Base-by-base conservation (phyloP, 257 asterid genomes). In the Henckelia pumila region DNA sequence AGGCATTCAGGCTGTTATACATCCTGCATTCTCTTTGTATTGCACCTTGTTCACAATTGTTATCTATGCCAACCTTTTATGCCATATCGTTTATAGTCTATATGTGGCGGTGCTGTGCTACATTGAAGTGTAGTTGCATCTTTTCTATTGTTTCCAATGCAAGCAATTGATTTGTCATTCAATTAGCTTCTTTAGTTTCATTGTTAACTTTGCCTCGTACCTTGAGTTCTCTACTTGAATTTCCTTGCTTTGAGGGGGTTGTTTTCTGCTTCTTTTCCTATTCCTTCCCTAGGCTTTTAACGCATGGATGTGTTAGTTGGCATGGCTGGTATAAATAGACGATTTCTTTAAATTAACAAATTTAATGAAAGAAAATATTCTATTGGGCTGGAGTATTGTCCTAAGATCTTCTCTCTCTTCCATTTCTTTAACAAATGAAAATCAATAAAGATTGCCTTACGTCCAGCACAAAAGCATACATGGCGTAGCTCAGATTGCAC, bases 341-440 rank as follows among this genome's bases (percentile, higher is more conserved):
- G 37, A 28, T 32, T 32, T 26, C 19, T 61, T 61, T n/a, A 20
- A 10, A 7, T n/a, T n/a, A 35, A 35, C 4, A 7, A 28, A 50
- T 24, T 64, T 64, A 26, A 17, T 61, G 33, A 50, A 14, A 33
- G 71, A 67, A 75, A 56, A 70, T 64, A 55, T 52, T 71, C 75
- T 57, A 8, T 56, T 8, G 52, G 58, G 4, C 5, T 30, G 21
- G 24, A 37, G 22, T 1, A 8, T 22, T 26, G 7, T 14, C 29
- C 40, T 33, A 7, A 7, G 8, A 65, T 6, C 30, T 65, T 65
- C 47, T 19, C 20, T 26, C 47, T 19, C 20, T 26, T 61, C 6
- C 5, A 10, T 30, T 32, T 33, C 66, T 33, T 61, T 16, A 14
- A 26, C 63, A 13, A 19, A 26, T 64, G 37, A 23, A 49, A 26